Evolutionary conservation across 2,329 filamentous ascomycete species (phyloP).

Genomic region (Tolypocladium amazonense): DNA sequence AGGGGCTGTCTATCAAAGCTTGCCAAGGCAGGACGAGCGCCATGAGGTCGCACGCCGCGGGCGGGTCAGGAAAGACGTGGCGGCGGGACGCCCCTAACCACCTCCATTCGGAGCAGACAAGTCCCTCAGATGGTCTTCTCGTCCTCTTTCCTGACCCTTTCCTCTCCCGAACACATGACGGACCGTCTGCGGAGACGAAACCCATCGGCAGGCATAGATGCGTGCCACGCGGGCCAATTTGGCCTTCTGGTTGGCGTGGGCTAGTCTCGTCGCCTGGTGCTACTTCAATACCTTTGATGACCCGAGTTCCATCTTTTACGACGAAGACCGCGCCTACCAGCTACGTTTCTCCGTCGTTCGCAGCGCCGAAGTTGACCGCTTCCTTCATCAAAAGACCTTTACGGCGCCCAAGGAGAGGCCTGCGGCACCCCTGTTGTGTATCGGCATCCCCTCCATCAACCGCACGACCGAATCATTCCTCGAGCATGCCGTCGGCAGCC

Average conservation of each 20-base stretch:
- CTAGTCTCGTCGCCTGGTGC: conserved; percentile 15
- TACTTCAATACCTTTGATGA: conserved; percentile 21
- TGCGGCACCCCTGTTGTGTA: conserved; percentile 12
- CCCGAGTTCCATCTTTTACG: conserved; percentile 23
- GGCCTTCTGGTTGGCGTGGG: conserved; percentile 19
- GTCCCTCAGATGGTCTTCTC: not conserved
- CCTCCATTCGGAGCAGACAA: not conserved
- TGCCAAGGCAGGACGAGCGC: not conserved
- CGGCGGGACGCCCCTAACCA: not conserved
- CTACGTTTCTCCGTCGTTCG: conserved; percentile 15
- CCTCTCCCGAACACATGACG: not conserved
- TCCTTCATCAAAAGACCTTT: conserved; percentile 5
- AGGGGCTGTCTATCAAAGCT: too few species aligned
- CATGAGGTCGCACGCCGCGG: not conserved
- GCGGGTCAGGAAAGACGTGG: not conserved
- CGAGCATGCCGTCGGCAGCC: conserved; percentile 16
- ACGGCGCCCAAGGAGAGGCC: not conserved
- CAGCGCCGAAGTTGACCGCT: conserved; percentile 15
- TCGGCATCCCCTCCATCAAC: conserved; percentile 24
- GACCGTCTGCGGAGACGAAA: not conserved
- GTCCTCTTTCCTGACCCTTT: not conserved
- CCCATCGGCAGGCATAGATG: conserved; percentile 2
- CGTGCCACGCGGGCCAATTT: conserved; percentile 17
- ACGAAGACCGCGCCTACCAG: conserved; percentile 14
- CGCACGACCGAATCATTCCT: conserved; percentile 18